A percentile compares a stretch with the other conserved stretches of the same genome.
Evolutionary conservation across 2,329 filamentous ascomycete genomes (phyloP).

Genomic region (Cytospora leucostoma): DNA sequence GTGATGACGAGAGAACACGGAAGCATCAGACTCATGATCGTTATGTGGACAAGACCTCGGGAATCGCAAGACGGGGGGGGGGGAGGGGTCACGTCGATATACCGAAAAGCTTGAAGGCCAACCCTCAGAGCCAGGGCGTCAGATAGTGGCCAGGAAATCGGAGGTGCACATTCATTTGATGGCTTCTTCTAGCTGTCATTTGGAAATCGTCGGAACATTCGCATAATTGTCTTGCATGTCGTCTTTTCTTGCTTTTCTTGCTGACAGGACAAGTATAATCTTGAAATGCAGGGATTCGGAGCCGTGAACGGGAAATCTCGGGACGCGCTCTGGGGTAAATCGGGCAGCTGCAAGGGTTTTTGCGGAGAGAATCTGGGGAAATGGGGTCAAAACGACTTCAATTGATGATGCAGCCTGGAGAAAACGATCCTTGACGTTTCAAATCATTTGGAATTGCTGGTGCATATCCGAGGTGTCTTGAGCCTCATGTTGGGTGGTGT

Average conservation of each 20-base stretch:
- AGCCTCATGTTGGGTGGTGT: background rate
- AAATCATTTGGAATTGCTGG: slow-evolving; percentile 1
- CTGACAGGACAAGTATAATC: slow-evolving; percentile 6
- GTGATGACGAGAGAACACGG: slow-evolving; percentile 14
- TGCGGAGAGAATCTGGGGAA: slow-evolving; percentile 29
- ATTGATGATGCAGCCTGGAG: slow-evolving; percentile 16
- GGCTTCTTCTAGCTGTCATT: too few relatives aligned
- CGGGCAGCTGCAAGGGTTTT: slow-evolving; percentile 23
- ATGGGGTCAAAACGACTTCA: slow-evolving; percentile 24
- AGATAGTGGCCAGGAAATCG: background rate
- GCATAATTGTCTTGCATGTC: background rate
- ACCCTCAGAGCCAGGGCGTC: background rate
- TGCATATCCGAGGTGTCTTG: background rate
- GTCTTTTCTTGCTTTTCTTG: background rate
- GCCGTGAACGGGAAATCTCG: slow-evolving; percentile 24
- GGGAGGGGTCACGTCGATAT: background rate
- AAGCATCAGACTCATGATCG: background rate
- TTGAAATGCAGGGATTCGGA: slow-evolving; percentile 6
- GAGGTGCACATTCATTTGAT: too few relatives aligned
- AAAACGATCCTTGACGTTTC: slow-evolving; percentile 7
- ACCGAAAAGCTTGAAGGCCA: background rate
- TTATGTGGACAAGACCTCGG: background rate
- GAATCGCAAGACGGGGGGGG: background rate
- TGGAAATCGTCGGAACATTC: background rate
- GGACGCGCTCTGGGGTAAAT: slow-evolving; percentile 26